Percentiles rank a stretch among this genome's conserved stretches.
These are phyloP conservation scores for Saccharomycopsis javanensis DNA, from an alignment of 805 yeast genomes.

Conservation along the genomic window DNA sequence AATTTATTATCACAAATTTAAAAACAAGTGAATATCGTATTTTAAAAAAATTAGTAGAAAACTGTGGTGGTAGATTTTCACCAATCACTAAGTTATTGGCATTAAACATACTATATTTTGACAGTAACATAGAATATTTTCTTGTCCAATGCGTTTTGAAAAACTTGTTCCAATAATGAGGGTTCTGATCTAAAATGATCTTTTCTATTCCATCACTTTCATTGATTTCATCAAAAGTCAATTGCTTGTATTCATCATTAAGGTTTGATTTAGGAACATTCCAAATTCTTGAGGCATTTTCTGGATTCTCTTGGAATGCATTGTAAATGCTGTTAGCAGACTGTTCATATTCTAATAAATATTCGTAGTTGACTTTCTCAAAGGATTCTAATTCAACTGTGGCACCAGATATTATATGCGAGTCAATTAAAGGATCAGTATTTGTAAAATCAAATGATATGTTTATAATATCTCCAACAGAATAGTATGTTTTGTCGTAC, in stretches of 20 bases:
- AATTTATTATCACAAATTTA: constrained; percentile 28
- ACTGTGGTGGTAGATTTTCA: constrained; percentile 27
- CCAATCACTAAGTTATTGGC: constrained; percentile 13
- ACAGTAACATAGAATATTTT: constrained; percentile 12
- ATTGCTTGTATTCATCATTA: neutral
- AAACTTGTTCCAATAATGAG: constrained; percentile 17
- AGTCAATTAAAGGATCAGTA: constrained; percentile 14
- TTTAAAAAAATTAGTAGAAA: constrained; percentile 32
- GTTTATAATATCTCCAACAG: constrained; percentile 38
- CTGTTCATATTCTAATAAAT: constrained; percentile 18
- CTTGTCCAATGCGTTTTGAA: constrained; percentile 6
- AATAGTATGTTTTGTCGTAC: constrained; percentile 33
- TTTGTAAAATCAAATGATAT: constrained; percentile 29
- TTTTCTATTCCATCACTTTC: constrained; percentile 9
- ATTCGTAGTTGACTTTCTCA: constrained; percentile 29
- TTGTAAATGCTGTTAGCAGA: constrained; percentile 5
- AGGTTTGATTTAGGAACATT: constrained; percentile 6
- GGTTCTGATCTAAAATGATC: constrained; percentile 8
- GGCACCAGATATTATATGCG: constrained; percentile 28
- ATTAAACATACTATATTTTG: constrained; percentile 8
- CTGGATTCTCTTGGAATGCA: constrained; percentile 13
- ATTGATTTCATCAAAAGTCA: constrained; percentile 13
- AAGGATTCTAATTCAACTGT: constrained; percentile 28
- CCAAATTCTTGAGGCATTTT: constrained; percentile 13
- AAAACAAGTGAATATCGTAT: constrained; percentile 30